Base-by-base conservation (phyloP, 768 basidiomycete species). In the Lactarius akahatsu region DNA sequence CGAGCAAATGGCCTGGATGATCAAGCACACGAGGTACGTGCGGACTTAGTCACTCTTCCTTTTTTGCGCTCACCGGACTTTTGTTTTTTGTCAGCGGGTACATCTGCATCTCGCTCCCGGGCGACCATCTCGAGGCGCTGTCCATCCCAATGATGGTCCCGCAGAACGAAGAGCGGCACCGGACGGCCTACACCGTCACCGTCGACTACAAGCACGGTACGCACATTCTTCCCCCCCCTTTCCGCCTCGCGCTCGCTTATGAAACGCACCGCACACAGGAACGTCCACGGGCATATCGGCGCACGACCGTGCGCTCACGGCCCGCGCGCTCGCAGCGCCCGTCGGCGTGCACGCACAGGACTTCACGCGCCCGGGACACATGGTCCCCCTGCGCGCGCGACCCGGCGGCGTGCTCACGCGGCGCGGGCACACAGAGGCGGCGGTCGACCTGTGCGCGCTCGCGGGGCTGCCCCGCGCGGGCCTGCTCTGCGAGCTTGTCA, bases 1-100 rank as follows among this genome's bases (percentile, higher is more conserved):
- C 1, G 92, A 98, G 77, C 92, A 95, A 74, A 98, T 99, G 97
- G 96, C 97, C 0, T 99, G 94, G 94, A 91, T 99, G 85, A 95
- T 99, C 75, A 90, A 91, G 74, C 89, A 96, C 75, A 93, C 94
- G 0, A 97, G 94, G 96, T 96, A 59, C 65, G 85, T 96, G 60
- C 66, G 85, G 76, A 45, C 18, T 28, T 36, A 45, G 32, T 32
- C 32, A 32, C 32, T 32, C 32, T 32, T 32, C 32, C 32, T 32
- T 32, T 32, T 32, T 1, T 32, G 32, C 40, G 16, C 62, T 41
- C 40, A 62, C 66, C 72, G 65, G 59, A 59, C 52, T 55, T 61
- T 32, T 5, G n/a, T 16, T 34, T 32, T 32, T 47, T 20, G n/a
- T 9, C 73, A 98, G 97, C 73, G 96, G 97, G 1, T 98, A 92